These are phyloP conservation scores for Thalia dealbata DNA, from an alignment of 176 grass and related monocot species.

Conservation along the genomic window DNA sequence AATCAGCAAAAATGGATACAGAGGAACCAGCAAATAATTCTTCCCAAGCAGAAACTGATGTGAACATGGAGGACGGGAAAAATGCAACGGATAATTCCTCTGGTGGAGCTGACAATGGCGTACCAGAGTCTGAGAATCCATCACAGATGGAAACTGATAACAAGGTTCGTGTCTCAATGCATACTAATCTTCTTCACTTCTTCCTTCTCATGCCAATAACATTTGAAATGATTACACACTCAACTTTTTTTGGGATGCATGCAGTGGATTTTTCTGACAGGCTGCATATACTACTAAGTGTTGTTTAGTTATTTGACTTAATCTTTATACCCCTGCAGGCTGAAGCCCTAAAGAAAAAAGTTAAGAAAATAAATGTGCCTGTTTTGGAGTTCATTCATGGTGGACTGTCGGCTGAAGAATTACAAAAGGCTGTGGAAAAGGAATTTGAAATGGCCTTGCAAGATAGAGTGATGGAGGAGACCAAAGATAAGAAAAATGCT, in stretches of 20 bases:
- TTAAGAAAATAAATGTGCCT: slow-evolving; percentile 76
- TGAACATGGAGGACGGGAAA: neutral
- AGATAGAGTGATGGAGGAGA: slow-evolving; percentile 97
- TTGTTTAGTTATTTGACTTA: neutral
- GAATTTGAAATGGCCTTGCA: slow-evolving; percentile 98
- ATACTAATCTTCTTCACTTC: neutral
- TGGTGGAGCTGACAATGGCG: slow-evolving; percentile 52
- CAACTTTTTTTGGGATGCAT: too few species aligned
- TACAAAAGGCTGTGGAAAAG: slow-evolving; percentile 74
- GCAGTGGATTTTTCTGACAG: too few species aligned
- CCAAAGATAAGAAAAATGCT: slow-evolving; percentile 95
- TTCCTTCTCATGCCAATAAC: too few species aligned
- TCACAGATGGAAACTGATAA: slow-evolving; percentile 81
- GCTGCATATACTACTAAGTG: too few species aligned
- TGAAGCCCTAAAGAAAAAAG: slow-evolving; percentile 67
- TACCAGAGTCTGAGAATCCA: slow-evolving; percentile 42
- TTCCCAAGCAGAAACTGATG: slow-evolving; percentile 16
- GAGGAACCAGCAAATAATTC: slow-evolving; percentile 40
- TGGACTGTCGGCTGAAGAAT: slow-evolving; percentile 39
- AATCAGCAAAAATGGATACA: slow-evolving; percentile 58
- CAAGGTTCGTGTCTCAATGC: slow-evolving; percentile 35
- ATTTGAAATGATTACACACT: too few species aligned
- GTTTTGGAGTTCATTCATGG: slow-evolving; percentile 68
- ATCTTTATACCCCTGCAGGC: slow-evolving; percentile 21
- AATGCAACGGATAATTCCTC: neutral